A percentile compares a stretch with the other conserved stretches of the same genome.
phyloP scores from a whole-genome alignment of 2,329 filamentous ascomycete species.

The Aspergillus novofumigatus region DNA sequence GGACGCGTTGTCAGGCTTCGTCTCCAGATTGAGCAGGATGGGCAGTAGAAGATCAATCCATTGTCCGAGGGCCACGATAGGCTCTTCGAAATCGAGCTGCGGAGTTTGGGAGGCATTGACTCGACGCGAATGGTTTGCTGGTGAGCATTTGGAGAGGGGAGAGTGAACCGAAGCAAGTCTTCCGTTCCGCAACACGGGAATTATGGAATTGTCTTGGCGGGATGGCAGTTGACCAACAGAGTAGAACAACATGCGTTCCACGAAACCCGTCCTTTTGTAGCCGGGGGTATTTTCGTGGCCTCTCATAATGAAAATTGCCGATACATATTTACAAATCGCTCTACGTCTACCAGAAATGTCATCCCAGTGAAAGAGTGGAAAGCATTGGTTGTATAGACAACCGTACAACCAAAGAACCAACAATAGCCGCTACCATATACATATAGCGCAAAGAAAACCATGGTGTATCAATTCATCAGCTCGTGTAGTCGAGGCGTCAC shows the following conservation, averaged over 20 bases:
- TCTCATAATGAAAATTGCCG: too few species aligned
- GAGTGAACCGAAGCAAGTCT: slow-evolving; percentile 7
- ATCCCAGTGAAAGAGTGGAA: too few species aligned
- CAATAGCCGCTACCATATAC: too few species aligned
- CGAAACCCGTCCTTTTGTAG: too few species aligned
- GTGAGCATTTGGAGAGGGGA: slow-evolving; percentile 7
- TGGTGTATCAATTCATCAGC: slow-evolving; percentile 27
- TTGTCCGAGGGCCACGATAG: slow-evolving; percentile 25
- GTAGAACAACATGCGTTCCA: background rate
- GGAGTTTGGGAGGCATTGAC: slow-evolving; percentile 39
- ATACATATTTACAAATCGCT: too few species aligned
- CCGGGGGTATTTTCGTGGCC: too few species aligned
- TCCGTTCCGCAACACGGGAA: slow-evolving; percentile 2
- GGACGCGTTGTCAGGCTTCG: slow-evolving; percentile 29
- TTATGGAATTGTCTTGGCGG: slow-evolving; percentile 14
- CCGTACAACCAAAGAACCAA: too few species aligned
- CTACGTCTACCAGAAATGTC: too few species aligned
- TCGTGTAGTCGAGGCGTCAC: slow-evolving; percentile 24
- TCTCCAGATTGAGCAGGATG: slow-evolving; percentile 38
- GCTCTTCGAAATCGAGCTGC: slow-evolving; percentile 33
- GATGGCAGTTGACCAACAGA: background rate
- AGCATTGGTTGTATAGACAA: too few species aligned
- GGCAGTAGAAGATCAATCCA: slow-evolving; percentile 33
- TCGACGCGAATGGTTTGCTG: background rate
- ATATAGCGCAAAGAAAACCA: slow-evolving; percentile 9